Evolutionary conservation across 2,329 filamentous ascomycete species (phyloP).

Genomic region (Trichoderma brevicompactum): DNA sequence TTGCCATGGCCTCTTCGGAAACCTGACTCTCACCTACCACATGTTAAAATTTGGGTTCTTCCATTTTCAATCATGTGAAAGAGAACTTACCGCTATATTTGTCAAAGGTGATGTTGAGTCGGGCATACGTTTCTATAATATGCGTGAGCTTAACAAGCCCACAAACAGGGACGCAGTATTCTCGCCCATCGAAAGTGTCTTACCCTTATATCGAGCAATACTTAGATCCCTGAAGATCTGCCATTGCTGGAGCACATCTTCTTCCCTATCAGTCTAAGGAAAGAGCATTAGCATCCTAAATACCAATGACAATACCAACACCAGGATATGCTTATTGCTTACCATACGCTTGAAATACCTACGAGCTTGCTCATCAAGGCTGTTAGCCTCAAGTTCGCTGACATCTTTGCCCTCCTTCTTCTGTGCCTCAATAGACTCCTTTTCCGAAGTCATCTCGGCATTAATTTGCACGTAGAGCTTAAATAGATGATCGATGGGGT

Average conservation of each 20-base stretch:
- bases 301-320: neutral
- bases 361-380: conserved; percentile 75
- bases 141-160: neutral
- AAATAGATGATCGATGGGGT: conserved; percentile 82
- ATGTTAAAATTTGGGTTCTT: conserved; percentile 1
- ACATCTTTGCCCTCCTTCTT: conserved; percentile 59
- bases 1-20: conserved; percentile 66
- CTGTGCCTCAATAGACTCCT: conserved; percentile 64
- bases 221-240: conserved; percentile 68
- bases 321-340: neutral
- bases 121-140: conserved; percentile 62
- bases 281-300: neutral
- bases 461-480: conserved; percentile 83
- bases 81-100: conserved; percentile 53
- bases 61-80: neutral
- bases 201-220: conserved; percentile 64
- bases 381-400: conserved; percentile 54
- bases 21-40: conserved; percentile 74
- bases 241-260: conserved; percentile 65
- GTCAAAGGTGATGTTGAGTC: conserved; percentile 73
- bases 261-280: conserved; percentile 62
- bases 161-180: neutral
- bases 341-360: conserved; percentile 71
- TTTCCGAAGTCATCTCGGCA: conserved; percentile 66
- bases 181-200: neutral